Conservation (phyloP, 176 grass and related monocot genomes). For the Eleusine indica region DNA sequence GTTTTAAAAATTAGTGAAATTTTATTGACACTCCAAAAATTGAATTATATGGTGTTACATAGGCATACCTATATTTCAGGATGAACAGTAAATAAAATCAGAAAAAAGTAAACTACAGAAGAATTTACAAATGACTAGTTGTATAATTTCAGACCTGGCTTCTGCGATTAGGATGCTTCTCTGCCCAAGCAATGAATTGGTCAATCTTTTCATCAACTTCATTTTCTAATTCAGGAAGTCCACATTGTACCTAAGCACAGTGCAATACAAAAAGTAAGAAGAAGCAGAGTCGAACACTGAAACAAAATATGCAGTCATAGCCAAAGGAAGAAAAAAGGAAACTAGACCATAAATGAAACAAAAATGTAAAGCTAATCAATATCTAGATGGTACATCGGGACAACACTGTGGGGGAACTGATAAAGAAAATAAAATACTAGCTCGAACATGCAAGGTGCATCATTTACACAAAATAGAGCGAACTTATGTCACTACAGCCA, state of each 20-base stretch:
- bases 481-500: not conserved
- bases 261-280: conserved; percentile 3
- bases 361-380: not conserved
- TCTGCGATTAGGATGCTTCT: conserved; percentile 93
- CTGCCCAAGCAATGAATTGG: conserved; percentile 76
- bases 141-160: conserved; percentile 60
- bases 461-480: not conserved
- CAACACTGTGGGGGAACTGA: not conserved
- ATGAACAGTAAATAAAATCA: conserved; percentile 10
- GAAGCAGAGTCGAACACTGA: not conserved
- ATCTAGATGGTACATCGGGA: not conserved
- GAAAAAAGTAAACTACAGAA: conserved; percentile 34
- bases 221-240: conserved; percentile 84
- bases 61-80: conserved; percentile 64
- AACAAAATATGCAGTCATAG: not conserved
- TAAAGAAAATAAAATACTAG: conserved; percentile 13
- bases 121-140: not conserved
- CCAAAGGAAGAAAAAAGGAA: not conserved
- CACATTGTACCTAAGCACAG: conserved; percentile 79
- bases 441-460: not conserved
- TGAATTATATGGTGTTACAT: too few species aligned
- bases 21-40: too few species aligned
- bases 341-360: not conserved
- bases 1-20: too few species aligned
- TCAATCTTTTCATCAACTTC: conserved; percentile 90